Base-by-base conservation (phyloP, 768 basidiomycete species). In the Pleurotus ostreatus region DNA sequence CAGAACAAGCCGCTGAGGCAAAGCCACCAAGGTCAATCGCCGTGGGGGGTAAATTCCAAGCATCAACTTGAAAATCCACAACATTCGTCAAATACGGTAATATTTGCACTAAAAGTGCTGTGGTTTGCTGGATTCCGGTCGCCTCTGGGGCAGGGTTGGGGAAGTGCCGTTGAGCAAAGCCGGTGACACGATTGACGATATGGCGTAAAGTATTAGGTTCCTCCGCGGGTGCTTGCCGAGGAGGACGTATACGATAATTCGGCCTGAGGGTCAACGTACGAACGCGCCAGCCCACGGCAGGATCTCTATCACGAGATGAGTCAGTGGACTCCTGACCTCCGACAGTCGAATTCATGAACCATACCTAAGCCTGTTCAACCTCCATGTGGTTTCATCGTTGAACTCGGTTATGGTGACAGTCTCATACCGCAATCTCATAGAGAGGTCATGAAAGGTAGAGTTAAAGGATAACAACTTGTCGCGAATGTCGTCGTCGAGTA, bases 1-100 rank as follows among this genome's bases (percentile, higher is more conserved):
- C 63, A 1, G 62, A 55, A 76, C 77, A 80, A 3, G 74, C 75
- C 13, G 68, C 59, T 2, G 65, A 55, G 57, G 75, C 71, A 39
- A 78, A 69, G 1, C 62, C 49, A 13, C 65, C 57, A 12, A 75
- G 56, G 49, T 74, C 62, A 54, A 71, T 63, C 1, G 25, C 40
- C 3, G 59, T 60, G 3, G 65, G 61, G 15, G 68, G 66, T 13
- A 70, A 55, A 48, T 75, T 70, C 74, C 74, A 76, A 4, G 72
- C 70, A 49, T 74, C 71, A n/a, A 78, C 65, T n/a, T 68, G 66
- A 37, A 78, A 71, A 1, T 67, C 60, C 16, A 61, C 62, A 55
- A 76, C 59, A 46, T 69, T 70, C 5, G 59, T 58, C 57, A 79
- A 63, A 12, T 59, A 57, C 18, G 73, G 73, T 18, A 76, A 62